Base-by-base conservation (phyloP, 352 stramenopile genomes). In the Globisporangium acanthophoron region DNA sequence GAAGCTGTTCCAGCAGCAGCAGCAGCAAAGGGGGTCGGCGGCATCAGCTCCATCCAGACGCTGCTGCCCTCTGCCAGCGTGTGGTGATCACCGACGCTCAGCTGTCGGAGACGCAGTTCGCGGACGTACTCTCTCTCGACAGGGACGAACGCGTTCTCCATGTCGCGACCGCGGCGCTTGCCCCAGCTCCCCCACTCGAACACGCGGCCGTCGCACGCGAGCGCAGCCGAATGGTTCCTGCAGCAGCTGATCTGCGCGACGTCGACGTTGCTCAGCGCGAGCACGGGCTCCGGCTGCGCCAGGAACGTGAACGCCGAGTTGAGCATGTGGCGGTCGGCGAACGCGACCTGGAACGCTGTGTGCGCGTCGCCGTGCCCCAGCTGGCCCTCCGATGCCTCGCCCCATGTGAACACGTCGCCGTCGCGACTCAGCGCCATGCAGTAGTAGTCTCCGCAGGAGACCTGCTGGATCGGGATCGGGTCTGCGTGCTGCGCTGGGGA, bases 101-200 rank as follows among this genome's bases (percentile, higher is more conserved):
- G 8, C 46, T 61, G 5, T 11, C 55, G 46, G 4, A 55, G 6
- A 65, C 73, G 18, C 21, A 89, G 56, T 9, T 58, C 45, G 15
- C 56, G 52, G 6, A 20, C 53, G 11, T 70, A 48, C 7, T 58
- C 62, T 0, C 51, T 62, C 55, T 86, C 71, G n/a, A 78, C 65
- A 0, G 81, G 81, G 5, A 65, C 56, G 21, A 89, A 88, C 35
- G 78, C 76, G 44, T 88, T 80, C 31, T 89, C 78, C 1, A 49
- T 62, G 54, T 92, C 77, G 27, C 70, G 53, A 3, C 77, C 79
- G 11, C 62, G 58, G 11, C 80, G 69, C 50, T 76, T 78, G 29
- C 78, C 78, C 81, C 81, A 90, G 58, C 79, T 87, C 3, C 81
- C 81, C 81, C 81, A 92, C 58, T 88, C 76, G 31, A 81, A 88